Evolutionary conservation across 306 rosid species (phyloP), one percentile per base, ranked within the genome.

Genomic region (Casuarina glauca): DNA sequence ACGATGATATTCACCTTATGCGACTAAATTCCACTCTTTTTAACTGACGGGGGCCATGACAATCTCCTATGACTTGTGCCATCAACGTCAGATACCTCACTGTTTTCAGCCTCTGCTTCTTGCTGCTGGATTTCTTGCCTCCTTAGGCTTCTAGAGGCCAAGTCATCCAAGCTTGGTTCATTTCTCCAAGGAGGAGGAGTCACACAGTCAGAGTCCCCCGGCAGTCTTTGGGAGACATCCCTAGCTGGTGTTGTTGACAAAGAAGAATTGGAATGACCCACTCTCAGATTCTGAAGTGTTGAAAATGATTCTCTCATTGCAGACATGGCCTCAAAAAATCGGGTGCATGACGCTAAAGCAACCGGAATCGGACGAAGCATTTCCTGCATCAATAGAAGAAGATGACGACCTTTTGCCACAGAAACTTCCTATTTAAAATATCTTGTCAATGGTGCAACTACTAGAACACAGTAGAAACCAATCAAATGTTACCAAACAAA

Each of bases 291-390:
- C 62, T 95, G 96, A 64, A 95, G 96, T 19, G 97, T 81, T 61
- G 97, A 90, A 82, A 95, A 92, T 10, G 97, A 95, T 80, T 95
- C 98, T 83, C 97, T 88, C 91, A 89, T 95, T 45, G 99, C 99
- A 64, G 93, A 91, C 99, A 95, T 95, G 79, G 97, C 99, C 88
- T 93, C 97, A 45, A 95, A 92, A 74, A 92, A 95, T 73, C 97
- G 85, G 48, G 97, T 91, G 86, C 99, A 93, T 17, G 97, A 93
- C 72, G 99, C 99, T 76, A 93, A 85, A 26, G 99, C 97, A 45
- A 89, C 91, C 13, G 97, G 99, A 76, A 95, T 95, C 13, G 99
- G 99, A 36, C 97, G 96, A 75, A 95, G 97, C 97, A 93, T 95
- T 84, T 95, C 97, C 97, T 93, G 82, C 78, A 64, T 61, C 53